phyloP scores from a whole-genome alignment of 2,329 filamentous ascomycete species.

The Fusarium staphyleae region DNA sequence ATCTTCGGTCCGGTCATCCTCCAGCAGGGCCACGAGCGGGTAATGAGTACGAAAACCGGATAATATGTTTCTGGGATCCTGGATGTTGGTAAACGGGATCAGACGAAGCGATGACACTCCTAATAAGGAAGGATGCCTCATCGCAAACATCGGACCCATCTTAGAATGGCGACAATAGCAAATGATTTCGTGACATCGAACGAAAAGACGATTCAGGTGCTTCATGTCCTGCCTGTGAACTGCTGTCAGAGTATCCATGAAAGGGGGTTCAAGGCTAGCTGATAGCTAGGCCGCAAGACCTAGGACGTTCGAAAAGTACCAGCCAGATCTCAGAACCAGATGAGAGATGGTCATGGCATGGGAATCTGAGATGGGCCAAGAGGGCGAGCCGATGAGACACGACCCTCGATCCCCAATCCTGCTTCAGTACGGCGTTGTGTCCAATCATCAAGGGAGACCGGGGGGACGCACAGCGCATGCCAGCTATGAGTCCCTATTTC shows the following conservation, averaged over 20 bases:
- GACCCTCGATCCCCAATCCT: constrained; percentile 20
- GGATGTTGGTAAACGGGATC: constrained; percentile 12
- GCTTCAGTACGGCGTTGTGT: constrained; percentile 1
- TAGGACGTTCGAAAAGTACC: constrained; percentile 14
- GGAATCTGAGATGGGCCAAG: constrained; percentile 31
- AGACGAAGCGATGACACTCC: constrained; percentile 33
- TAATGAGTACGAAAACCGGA: constrained; percentile 31
- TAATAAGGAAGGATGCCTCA: constrained; percentile 28
- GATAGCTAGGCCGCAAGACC: constrained; percentile 9
- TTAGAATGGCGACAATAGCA: constrained; percentile 6
- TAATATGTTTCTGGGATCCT: constrained; percentile 37
- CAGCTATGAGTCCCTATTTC: constrained; percentile 14
- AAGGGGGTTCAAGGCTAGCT: constrained; percentile 15
- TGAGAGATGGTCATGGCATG: constrained; percentile 29
- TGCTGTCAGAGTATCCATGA: constrained; percentile 2
- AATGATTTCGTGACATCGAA: background rate
- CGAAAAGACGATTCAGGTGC: background rate
- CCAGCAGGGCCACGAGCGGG: constrained; percentile 22
- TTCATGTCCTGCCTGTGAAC: constrained; percentile 1
- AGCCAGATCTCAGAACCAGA: constrained; percentile 37
- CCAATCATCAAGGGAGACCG: constrained; percentile 28
- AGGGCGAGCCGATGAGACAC: constrained; percentile 28
- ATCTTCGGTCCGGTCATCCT: constrained; percentile 36
- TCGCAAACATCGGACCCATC: constrained; percentile 13
- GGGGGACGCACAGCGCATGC: constrained; percentile 13